Evolutionary conservation across 116 monocot genomes (phyloP), one percentile per base, ranked within the genome.

Genomic region (Posidonia oceanica): DNA sequence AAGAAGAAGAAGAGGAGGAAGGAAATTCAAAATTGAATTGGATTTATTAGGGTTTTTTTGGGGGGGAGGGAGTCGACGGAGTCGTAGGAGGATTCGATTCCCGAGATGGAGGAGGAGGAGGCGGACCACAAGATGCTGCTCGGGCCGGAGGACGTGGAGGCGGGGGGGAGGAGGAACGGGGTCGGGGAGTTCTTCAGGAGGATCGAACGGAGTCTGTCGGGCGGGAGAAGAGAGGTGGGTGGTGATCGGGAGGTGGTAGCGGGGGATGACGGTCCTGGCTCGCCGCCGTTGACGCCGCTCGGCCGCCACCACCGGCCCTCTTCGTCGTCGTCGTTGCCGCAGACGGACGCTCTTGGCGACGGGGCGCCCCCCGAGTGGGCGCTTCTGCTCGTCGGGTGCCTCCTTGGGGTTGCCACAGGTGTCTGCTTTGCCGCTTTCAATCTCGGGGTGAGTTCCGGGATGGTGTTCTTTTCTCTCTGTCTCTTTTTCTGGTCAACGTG

Each of bases 361-460:
- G 90, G 98, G 3, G 98, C 98, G 15, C 98, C 98, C 51, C 98
- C 98, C 2, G 98, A 93, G 76, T 98, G 97, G 97, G 97, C 90
- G 64, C 75, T 98, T 74, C 82, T 98, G 72, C 87, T 98, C 17
- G 81, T 98, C 54, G 93, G 98, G 11, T 98, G 98, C 82, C 84
- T 98, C 54, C 90, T 98, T 23, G 98, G 98, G 2, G 79, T 98
- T 48, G 90, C 93, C 20, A 98, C 98, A 3, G 98, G 98, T 5
- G 74, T 98, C 52, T 98, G 93, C 62, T 93, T 98, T 36, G 98
- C 93, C 2, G 87, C 90, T 20, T 98, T 98, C 58, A 98, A 98
- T 76, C 93, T 86, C 7, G 98, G 90, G 86, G 98, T 93, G 18
- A 85, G 72, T 64, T 48, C 44, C 12, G 21, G 23, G 16, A 20